Conservation (phyloP, 176 grass and related monocot species). For the Otatea glauca region DNA sequence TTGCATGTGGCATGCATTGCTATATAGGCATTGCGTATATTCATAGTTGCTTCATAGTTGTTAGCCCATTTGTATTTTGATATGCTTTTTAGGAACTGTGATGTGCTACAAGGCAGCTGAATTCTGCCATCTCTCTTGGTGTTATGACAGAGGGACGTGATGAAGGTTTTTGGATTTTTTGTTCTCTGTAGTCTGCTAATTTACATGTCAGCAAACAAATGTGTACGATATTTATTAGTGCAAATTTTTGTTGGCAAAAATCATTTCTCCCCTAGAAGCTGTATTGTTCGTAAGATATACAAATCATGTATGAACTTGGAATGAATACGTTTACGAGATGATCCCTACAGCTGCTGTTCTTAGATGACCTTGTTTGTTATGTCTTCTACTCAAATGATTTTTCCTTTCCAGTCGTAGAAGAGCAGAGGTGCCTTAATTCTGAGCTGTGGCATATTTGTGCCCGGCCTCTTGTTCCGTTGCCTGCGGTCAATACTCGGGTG, state of each 20-base stretch:
- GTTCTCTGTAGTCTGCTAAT: slow-evolving; percentile 3
- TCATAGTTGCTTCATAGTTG: too few relatives aligned
- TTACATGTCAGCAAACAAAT: slow-evolving; percentile 21
- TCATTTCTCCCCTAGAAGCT: neutral
- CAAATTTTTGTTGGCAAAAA: neutral
- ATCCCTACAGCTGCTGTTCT: slow-evolving; percentile 21
- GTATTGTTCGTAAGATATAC: neutral
- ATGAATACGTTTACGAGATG: neutral
- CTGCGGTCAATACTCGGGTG: too few relatives aligned
- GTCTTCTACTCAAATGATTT: slow-evolving; percentile 36
- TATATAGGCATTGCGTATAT: too few relatives aligned
- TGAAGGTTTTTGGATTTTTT: neutral
- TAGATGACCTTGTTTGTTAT: neutral
- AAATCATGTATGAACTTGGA: slow-evolving; percentile 5
- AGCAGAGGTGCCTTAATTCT: slow-evolving; percentile 74
- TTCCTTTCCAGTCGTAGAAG: slow-evolving; percentile 50
- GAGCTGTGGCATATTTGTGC: slow-evolving; percentile 87
- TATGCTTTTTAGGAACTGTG: too few relatives aligned
- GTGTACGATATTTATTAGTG: slow-evolving; percentile 15
- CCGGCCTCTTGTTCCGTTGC: too few relatives aligned
- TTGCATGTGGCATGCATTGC: too few relatives aligned
- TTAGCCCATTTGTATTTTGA: too few relatives aligned
- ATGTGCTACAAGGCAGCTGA: too few relatives aligned
- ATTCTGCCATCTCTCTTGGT: too few relatives aligned
- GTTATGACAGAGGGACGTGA: neutral